phyloP scores from a whole-genome alignment of 306 rosid species.

The Rosa persica region DNA sequence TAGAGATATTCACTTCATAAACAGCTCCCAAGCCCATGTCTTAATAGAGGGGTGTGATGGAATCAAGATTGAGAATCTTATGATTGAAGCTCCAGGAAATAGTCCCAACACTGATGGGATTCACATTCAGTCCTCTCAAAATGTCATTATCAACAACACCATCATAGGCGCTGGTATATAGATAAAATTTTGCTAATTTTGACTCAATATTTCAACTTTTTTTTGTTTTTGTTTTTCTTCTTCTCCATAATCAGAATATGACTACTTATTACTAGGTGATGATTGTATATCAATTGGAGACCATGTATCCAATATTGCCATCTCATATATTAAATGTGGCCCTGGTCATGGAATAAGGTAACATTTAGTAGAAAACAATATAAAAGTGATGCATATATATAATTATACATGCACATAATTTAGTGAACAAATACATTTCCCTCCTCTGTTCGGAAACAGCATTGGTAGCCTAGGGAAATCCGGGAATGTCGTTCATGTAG shows the following conservation, averaged over 20 bases:
- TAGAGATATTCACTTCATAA: conserved; percentile 26
- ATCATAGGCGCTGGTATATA: conserved; percentile 26
- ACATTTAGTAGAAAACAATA: background rate
- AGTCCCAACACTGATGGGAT: conserved; percentile 46
- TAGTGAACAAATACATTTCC: background rate
- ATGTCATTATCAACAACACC: conserved; percentile 21
- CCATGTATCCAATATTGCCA: conserved; percentile 23
- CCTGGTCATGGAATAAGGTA: conserved; percentile 42
- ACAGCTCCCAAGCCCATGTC: conserved; percentile 32
- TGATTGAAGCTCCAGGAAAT: conserved; percentile 33
- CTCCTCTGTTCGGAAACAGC: conserved; percentile 17
- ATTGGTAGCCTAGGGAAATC: conserved; percentile 40
- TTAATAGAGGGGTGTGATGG: conserved; percentile 17
- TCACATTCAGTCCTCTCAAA: conserved; percentile 32
- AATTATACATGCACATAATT: background rate
- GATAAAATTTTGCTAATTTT: background rate
- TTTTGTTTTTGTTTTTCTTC: background rate
- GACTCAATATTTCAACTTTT: background rate
- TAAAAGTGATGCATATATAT: background rate
- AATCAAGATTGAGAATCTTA: conserved; percentile 21
- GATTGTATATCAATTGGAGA: conserved; percentile 43
- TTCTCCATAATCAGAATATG: background rate
- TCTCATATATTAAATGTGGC: conserved; percentile 29
- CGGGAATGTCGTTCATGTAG: conserved; percentile 36
- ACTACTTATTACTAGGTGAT: conserved; percentile 24